These are phyloP conservation scores for Ceratocystis colombiana DNA, from an alignment of 2,329 filamentous ascomycete species.

Conservation along the genomic window DNA sequence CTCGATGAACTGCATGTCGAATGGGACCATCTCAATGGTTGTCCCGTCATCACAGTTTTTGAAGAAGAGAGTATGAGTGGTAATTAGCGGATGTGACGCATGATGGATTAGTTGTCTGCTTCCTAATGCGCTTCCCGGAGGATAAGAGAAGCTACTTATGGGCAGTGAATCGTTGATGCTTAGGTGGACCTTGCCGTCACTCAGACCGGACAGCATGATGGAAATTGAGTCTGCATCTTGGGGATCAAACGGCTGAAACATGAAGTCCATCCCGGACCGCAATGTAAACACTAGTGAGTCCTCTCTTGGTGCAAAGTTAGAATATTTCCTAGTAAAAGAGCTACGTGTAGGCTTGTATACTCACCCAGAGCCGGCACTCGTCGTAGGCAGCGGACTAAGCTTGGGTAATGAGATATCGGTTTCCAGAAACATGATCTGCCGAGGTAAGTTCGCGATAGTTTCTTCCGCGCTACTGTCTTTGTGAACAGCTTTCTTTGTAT, in stretches of 20 bases:
- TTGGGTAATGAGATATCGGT: constrained; percentile 67
- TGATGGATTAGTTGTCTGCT: constrained; percentile 44
- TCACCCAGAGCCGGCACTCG: constrained; percentile 53
- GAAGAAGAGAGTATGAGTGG: constrained; percentile 66
- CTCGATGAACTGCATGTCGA: constrained; percentile 75
- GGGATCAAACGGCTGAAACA: constrained; percentile 53
- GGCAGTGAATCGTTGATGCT: constrained; percentile 80
- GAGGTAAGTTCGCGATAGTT: constrained; percentile 48
- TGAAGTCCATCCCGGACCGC: constrained; percentile 56
- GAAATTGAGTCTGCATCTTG: constrained; percentile 66
- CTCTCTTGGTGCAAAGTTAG: constrained; percentile 32
- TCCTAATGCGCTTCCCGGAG: constrained; percentile 29
- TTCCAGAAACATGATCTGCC: constrained; percentile 63
- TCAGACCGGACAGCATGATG: constrained; percentile 64
- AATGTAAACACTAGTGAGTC: constrained; percentile 59
- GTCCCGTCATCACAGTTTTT: constrained; percentile 33
- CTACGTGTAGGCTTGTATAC: constrained; percentile 29
- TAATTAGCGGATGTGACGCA: constrained; percentile 59
- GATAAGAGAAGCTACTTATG: constrained; percentile 55
- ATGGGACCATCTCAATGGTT: constrained; percentile 54
- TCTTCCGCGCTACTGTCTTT: constrained; percentile 10
- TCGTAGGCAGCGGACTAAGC: constrained; percentile 56
- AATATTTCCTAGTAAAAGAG: background rate
- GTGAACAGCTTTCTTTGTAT: constrained; percentile 22
- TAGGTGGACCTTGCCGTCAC: constrained; percentile 61